phyloP scores from a whole-genome alignment of 352 stramenopile genomes.

The Phytophthora cryptogea region DNA sequence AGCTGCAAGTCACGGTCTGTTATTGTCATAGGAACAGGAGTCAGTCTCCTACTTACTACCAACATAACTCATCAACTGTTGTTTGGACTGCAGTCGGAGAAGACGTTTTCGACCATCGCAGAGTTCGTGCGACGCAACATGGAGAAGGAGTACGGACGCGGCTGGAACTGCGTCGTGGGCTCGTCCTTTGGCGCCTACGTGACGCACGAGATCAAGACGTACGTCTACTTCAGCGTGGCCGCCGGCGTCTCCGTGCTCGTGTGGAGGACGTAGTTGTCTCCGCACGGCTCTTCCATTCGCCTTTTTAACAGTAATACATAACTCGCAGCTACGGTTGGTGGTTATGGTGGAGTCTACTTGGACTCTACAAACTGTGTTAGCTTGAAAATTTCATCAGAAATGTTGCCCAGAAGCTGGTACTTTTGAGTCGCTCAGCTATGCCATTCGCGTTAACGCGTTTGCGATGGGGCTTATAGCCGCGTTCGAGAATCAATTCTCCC shows the following conservation, averaged over 20 bases:
- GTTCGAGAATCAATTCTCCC: too few species aligned
- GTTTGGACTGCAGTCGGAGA: conserved; percentile 62
- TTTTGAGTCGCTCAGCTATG: too few species aligned
- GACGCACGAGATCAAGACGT: conserved; percentile 96
- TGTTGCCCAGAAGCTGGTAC: too few species aligned
- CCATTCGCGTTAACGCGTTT: too few species aligned
- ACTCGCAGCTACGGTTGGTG: too few species aligned
- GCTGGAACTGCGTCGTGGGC: conserved; percentile 94
- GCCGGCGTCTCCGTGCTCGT: conserved; percentile 92
- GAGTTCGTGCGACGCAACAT: conserved; percentile 92
- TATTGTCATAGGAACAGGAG: background rate
- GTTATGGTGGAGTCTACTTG: too few species aligned
- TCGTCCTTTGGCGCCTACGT: conserved; percentile 93
- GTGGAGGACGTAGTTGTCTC: conserved; percentile 77
- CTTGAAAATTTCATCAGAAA: too few species aligned
- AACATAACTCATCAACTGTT: too few species aligned
- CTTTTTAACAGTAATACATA: too few species aligned
- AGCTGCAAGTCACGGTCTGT: conserved; percentile 81
- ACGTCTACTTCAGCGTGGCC: conserved; percentile 95
- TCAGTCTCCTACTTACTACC: background rate
- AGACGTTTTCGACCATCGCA: conserved; percentile 92
- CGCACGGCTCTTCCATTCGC: too few species aligned
- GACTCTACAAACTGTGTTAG: too few species aligned
- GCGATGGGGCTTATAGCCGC: too few species aligned
- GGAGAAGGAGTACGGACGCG: conserved; percentile 91